Evolutionary conservation across 1,284 basidiomycete species (phyloP), one percentile per base, ranked within the genome.

Genomic region (Trametes polyzona): DNA sequence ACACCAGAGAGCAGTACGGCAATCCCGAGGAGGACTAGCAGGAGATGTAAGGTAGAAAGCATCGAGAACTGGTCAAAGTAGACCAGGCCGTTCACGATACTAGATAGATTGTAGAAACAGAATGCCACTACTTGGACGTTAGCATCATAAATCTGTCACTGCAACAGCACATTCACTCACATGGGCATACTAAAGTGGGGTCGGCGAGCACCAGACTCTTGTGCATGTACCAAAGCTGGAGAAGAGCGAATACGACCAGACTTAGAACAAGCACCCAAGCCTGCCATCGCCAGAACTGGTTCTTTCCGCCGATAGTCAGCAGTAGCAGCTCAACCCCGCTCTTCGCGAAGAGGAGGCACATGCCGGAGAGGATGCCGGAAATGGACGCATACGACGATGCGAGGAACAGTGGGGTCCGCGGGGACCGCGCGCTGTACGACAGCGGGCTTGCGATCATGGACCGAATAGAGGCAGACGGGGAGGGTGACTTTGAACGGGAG

Each of bases 51-150:
- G 1, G 82, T 76, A 0, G 86, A 77, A 39, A 98, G 85, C 19
- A 88, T 78, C 14, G 86, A 83, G 66, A 96, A 84, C 70, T 98
- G 94, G 72, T 96, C 82, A 72, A 94, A 98, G 73, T 96, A 98
- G 47, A 97, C 85, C 35, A 97, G 82, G 1, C 92, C 90, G 62
- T 90, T 89, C 42, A 95, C 81, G 69, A 96, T 96, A 12, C 92
- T 95, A 5, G 93, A 93, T 8, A 96, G 74, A 68, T 97, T 98
- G 77, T 97, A 98, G 72, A 95, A 95, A 74, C 95, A 97, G 73
- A 98, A 98, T 2, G 95, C 95, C 65, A 95, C 88, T 90, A 64
- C 26, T 51, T 53, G 59, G 11, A 43, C 36, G 11, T 47, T 39
- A 62, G 36, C 44, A 44, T n/a, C n/a, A 48, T 17, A 11, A 0